Base-by-base conservation (phyloP, 352 stramenopile genomes). In the Aphanomyces stellatus region DNA sequence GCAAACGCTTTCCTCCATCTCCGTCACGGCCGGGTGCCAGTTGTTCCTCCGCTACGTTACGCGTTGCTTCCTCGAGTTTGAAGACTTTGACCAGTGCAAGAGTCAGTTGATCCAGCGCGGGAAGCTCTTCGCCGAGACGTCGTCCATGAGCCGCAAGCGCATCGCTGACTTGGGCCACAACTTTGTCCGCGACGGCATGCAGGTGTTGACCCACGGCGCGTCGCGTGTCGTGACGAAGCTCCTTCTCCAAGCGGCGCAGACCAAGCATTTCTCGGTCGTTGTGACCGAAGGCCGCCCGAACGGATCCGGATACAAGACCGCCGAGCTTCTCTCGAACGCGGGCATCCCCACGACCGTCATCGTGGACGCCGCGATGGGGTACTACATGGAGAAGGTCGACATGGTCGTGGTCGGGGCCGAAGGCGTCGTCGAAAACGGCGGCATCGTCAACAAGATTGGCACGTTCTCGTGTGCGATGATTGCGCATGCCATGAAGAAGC, bases 371-470 rank as follows among this genome's bases (percentile, higher is more conserved):
- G 96, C 96, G 3, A 95, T 98, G 63, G 96, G 84, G 4, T 97
- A 97, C 75, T 89, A 96, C 63, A 99, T 99, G 93, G 96, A 99
- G 76, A 73, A 88, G 37, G 84, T 97, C 15, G 95, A 99, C 75
- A 89, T 98, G 73, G 95, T 98, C 6, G 80, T 99, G 24, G 91
- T 98, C 3, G 96, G 96, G 13, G 96, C 96, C 2, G 95, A 98
- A 69, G 95, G 95, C 25, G 94, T 99, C 27, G 86, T 98, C 24
- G 97, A 99, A 76, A 99, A 99, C 73, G 97, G 97, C 13, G 97
- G 96, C 4, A 94, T 98, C 69, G 90, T 99, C 59, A 99, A 99
- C 76, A 53, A 95, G 77, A 88, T 99, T 53, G 97, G 97, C 24
- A 99, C 97, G 19, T 98, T 96, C 76, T 89, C 91, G 19, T 81